phyloP scores from a whole-genome alignment of 305 asterid genomes.

The Fraxinus latifolia region DNA sequence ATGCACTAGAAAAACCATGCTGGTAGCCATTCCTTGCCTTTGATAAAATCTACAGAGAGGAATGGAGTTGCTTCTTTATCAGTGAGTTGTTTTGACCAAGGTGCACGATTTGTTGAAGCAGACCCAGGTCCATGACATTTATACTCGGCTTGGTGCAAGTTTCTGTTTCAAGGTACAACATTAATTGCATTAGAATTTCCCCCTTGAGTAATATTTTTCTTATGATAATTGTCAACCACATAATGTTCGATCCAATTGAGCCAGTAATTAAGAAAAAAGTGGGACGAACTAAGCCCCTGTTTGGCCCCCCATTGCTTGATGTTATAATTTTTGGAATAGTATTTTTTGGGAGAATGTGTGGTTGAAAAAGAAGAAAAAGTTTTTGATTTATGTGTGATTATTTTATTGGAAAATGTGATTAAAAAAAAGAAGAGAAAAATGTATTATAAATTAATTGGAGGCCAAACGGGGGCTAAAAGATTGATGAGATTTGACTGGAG shows the following conservation, averaged over 20 bases:
- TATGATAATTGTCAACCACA: background rate
- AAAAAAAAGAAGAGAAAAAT: background rate
- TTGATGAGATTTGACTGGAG: background rate
- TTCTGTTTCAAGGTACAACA: constrained; percentile 38
- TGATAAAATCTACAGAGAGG: constrained; percentile 54
- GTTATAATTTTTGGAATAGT: background rate
- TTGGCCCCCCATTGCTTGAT: background rate
- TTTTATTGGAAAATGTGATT: background rate
- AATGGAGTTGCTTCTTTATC: constrained; percentile 58
- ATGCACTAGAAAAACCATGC: constrained; percentile 46
- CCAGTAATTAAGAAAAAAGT: background rate
- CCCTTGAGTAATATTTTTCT: background rate
- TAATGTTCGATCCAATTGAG: background rate
- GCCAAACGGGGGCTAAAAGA: background rate
- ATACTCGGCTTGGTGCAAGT: constrained; percentile 63
- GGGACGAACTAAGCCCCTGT: background rate
- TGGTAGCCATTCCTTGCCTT: constrained; percentile 74
- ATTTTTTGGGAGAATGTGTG: background rate
- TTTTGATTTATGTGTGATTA: background rate
- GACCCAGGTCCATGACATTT: constrained; percentile 81
- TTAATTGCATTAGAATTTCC: background rate
- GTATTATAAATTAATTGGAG: background rate
- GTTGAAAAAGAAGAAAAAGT: no score
- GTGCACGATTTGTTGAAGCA: constrained; percentile 39
- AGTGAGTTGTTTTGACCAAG: constrained; percentile 65